Evolutionary conservation across 495 filamentous ascomycete species (phyloP).

Genomic region (Talaromyces borbonicus): DNA sequence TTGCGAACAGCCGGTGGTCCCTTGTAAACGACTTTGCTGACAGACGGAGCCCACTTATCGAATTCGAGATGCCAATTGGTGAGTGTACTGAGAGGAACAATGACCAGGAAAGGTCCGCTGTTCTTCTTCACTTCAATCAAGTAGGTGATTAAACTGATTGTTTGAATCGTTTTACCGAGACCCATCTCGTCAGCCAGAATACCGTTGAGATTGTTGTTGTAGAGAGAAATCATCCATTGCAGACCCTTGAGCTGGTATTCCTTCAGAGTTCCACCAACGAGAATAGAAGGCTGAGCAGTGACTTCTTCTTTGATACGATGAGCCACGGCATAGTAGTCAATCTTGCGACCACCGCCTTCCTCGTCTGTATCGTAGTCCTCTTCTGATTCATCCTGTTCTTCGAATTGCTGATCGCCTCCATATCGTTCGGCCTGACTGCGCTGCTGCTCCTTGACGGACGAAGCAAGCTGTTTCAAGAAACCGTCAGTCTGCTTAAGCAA

Average conservation of each 20-base stretch:
- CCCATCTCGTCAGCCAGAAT: conserved; percentile 99
- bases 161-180: conserved; percentile 98
- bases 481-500: conserved; percentile 91
- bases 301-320: conserved; percentile 92
- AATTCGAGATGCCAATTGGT: conserved; percentile 99
- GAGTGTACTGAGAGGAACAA: conserved; percentile 89
- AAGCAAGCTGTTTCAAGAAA: conserved; percentile 89
- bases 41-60: conserved; percentile 93
- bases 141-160: conserved; percentile 93
- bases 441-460: conserved; percentile 87
- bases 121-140: conserved; percentile 94
- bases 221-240: conserved; percentile 98
- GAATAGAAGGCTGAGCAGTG: conserved; percentile 65
- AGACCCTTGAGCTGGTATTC: conserved; percentile 97
- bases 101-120: conserved; percentile 88
- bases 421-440: conserved; percentile 70
- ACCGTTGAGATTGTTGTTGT: conserved; percentile 99
- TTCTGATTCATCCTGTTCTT: conserved; percentile 53
- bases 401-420: conserved; percentile 49
- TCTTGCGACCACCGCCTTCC: conserved; percentile 55
- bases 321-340: conserved; percentile 97
- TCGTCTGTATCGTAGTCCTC: conserved; percentile 64
- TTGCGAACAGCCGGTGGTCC: conserved; percentile 84
- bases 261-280: conserved; percentile 86
- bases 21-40: conserved; percentile 88